Conservation (phyloP, 345 rosid genomes). For the Eucalyptus erythrocorys region DNA sequence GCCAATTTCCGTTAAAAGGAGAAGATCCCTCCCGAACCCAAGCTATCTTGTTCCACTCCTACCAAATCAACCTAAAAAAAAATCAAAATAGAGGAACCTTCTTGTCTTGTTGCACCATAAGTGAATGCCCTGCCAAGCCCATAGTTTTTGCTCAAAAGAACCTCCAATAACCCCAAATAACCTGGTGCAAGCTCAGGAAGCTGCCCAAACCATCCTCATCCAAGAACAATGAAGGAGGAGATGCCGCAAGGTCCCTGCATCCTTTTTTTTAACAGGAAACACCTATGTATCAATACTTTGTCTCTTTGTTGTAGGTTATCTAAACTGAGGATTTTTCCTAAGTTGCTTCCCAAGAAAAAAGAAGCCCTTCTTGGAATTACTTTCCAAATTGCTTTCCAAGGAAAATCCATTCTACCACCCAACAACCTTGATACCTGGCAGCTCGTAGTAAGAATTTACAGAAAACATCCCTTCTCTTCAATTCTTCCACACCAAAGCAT, state of each 20-base stretch:
- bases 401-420: not conserved
- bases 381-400: not conserved
- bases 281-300: not conserved
- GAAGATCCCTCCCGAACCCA: not conserved
- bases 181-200: not conserved
- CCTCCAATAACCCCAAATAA: not conserved
- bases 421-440: not conserved
- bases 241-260: not conserved
- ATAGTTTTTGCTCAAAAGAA: not conserved
- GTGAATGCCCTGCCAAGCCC: not conserved
- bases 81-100: not conserved
- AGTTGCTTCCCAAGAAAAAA: not conserved
- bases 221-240: not conserved
- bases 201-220: not conserved
- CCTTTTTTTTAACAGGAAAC: not conserved
- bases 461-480: not conserved
- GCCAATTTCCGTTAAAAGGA: not conserved
- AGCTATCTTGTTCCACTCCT: not conserved
- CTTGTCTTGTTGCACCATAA: not conserved
- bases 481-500: not conserved
- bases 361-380: not conserved
- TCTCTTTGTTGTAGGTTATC: not conserved
- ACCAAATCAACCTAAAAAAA: not conserved
- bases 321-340: not conserved
- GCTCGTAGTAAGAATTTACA: not conserved